A percentile compares a stretch with the other conserved stretches of the same genome.
Conservation (phyloP, 306 rosid species). For the Vigna trinervia region DNA sequence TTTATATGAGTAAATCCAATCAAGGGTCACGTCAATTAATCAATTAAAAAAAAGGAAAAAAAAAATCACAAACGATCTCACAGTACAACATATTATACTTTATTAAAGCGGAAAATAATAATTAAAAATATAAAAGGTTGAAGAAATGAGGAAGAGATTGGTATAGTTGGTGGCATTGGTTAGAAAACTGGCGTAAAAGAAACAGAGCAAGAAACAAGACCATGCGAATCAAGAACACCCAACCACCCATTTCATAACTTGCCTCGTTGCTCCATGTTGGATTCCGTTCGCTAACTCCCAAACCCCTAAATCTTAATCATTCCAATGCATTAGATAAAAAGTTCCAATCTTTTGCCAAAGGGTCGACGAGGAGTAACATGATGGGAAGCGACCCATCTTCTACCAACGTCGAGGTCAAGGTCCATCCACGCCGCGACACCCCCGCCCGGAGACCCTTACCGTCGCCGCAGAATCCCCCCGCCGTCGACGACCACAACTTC, state of each 20-base stretch:
- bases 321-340: slow-evolving; percentile 38
- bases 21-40: background rate
- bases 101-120: background rate
- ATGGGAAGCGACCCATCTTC: slow-evolving; percentile 57
- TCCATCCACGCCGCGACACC: slow-evolving; percentile 52
- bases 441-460: slow-evolving; percentile 20
- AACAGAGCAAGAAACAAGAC: background rate
- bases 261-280: background rate
- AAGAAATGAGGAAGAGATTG: background rate
- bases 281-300: background rate
- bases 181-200: background rate
- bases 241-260: background rate
- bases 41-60: background rate
- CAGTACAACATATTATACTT: background rate
- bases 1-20: too few relatives aligned
- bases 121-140: background rate
- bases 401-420: slow-evolving; percentile 52
- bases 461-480: slow-evolving; percentile 2
- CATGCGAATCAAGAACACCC: background rate
- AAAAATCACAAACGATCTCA: background rate
- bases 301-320: background rate
- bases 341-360: slow-evolving; percentile 29
- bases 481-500: slow-evolving; percentile 27
- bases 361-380: slow-evolving; percentile 37
- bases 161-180: background rate